Evolutionary conservation across 495 filamentous ascomycete species (phyloP), one percentile per base, ranked within the genome.

Genomic region (Elaphomyces granulatus): DNA sequence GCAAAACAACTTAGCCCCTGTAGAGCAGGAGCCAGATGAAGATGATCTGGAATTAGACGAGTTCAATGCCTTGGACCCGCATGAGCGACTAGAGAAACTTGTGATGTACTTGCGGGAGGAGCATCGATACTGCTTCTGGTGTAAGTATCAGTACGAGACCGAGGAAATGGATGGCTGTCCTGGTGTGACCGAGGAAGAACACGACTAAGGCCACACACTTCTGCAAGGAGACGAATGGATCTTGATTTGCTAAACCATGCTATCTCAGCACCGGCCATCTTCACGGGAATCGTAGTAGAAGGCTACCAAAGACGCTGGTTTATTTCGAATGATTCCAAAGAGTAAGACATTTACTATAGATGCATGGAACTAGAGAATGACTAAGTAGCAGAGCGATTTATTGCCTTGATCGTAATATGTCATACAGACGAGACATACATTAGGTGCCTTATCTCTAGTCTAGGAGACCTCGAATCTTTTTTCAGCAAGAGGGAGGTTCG

Each of bases 61-160:
- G 31, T 96, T 94, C 48, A 78, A 86, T 47, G 69, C 68, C 3
- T 58, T 87, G 3, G 68, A 73, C 2, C 64, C 70, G 1, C 63
- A 60, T 2, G 80, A 93, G 47, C 71, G 70, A 45, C 53, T 95
- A 37, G 52, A 61, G 9, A 73, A 59, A 40, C 52, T 94, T 8
- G 72, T 90, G 8, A 47, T 57, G 16, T 76, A 81, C 55, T 52
- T 99, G 30, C 70, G 88, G 16, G 63, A 77, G 20, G 72, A 67
- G 47, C 69, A 82, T 49, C 58, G 68, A 31, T 99, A 99, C 54
- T 99, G 90, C 64, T 94, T 94, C 56, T 99, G 87, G 86, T 99
- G 90, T 55, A 94, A 94, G 55, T 81, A 68, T 55, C 60, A 65
- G 32, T 96, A 95, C 51, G 77, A 80, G 36, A 54, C 46, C 0